Evolutionary conservation across 2,329 filamentous ascomycete genomes (phyloP), one percentile per base, ranked within the genome.

Genomic region (Colletotrichum tropicale): DNA sequence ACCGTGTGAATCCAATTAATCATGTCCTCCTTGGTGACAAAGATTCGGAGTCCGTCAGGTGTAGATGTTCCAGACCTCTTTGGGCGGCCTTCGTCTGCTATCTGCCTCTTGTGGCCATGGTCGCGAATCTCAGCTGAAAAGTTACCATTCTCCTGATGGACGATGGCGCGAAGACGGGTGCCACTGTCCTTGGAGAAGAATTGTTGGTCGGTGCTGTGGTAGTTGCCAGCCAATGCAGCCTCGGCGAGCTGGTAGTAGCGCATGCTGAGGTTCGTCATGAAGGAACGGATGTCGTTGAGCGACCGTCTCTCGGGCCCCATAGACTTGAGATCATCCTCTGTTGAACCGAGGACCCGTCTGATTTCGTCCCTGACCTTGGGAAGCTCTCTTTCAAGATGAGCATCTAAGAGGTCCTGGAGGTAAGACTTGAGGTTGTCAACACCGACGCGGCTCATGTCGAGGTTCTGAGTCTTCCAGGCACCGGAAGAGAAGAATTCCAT

Each of bases 161-260:
- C 83, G 0, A 89, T 84, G 0, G 91, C 90, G 1, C 91, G 86
- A 6, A 93, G 83, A 1, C 90, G 86, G 48, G 84, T 87, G 0
- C 80, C 62, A 36, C 87, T 86, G 2, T 84, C 85, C 1, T 76
- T 79, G 5, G 81, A 84, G 74, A 93, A 93, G 80, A 92, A 93
- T 3, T 66, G 24, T 0, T 78, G 18, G 74, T 89, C 81, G 3
- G 83, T 85, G 12, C 55, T 43, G 56, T 73, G 69, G 74, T 92
- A 93, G 0, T 83, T 84, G 0, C 91, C 91, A n/a, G 89, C 85
- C 0, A 88, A 80, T 0, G 89, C 87, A 4, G 84, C 83, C 66
- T 84, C 86, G 8, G 89, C 77, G 5, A 91, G 82, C 3, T 80
- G 78, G 8, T 87, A 84, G 68, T 90, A 89, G 0, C 79, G 73